Conservation (phyloP, 495 filamentous ascomycete genomes). For the Cairneyella variabilis region DNA sequence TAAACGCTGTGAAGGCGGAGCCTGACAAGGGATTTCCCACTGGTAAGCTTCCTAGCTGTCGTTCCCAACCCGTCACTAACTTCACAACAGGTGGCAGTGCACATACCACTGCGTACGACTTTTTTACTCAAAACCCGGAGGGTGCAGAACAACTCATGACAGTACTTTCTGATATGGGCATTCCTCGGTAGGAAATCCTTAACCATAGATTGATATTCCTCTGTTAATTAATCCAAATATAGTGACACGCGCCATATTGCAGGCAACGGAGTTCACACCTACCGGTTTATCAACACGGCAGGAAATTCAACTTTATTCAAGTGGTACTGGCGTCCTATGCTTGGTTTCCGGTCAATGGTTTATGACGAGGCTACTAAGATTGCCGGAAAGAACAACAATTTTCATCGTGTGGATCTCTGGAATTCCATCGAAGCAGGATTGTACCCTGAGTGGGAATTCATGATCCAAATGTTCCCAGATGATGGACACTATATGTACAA, state of each 20-base stretch:
- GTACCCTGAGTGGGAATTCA: conserved; percentile 16
- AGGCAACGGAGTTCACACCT: conserved; percentile 19
- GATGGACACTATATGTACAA: conserved; percentile 18
- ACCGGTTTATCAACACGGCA: conserved; percentile 10
- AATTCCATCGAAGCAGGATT: conserved; percentile 15
- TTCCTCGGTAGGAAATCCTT: conserved; percentile 24
- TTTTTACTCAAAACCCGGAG: conserved; percentile 44
- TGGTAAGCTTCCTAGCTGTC: conserved; percentile 1
- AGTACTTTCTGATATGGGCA: conserved; percentile 4
- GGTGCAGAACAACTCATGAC: conserved; percentile 4
- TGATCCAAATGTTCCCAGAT: conserved; percentile 5
- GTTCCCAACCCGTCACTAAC: no score
- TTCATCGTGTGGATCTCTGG: conserved; percentile 9
- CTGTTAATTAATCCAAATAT: background rate
- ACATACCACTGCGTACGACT: conserved; percentile 50
- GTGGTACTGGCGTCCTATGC: conserved; percentile 5
- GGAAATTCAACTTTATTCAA: conserved; percentile 16
- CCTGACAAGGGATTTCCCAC: conserved; percentile 35
- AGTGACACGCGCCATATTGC: conserved; percentile 7
- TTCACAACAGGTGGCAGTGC: conserved; percentile 33
- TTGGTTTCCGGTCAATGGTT: conserved; percentile 3
- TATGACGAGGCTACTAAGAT: conserved; percentile 10
- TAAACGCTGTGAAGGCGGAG: conserved; percentile 49
- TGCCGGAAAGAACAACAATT: conserved; percentile 18
- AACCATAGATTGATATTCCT: conserved; percentile 35